Conservation (phyloP, 1,284 basidiomycete species). For the Trametes pubescens region DNA sequence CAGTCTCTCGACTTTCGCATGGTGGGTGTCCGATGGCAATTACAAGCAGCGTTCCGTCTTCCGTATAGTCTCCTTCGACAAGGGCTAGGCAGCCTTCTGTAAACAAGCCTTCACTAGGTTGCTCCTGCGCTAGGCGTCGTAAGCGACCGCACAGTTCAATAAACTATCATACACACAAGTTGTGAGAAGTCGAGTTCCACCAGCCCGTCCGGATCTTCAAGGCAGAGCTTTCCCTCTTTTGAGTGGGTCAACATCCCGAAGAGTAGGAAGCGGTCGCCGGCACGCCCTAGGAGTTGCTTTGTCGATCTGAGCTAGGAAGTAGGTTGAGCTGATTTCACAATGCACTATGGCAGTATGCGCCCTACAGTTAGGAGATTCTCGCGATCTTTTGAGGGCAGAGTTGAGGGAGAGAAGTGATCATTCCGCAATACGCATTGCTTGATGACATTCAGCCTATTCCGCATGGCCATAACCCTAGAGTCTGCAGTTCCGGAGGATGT, state of each 20-base stretch:
- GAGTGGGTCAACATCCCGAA: constrained; percentile 93
- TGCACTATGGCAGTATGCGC: constrained; percentile 2
- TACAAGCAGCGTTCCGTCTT: constrained; percentile 88
- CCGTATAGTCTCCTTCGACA: constrained; percentile 96
- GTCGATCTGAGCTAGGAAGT: constrained; percentile 86
- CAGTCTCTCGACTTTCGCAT: constrained; percentile 85
- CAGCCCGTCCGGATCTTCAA: constrained; percentile 94
- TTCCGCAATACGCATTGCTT: constrained; percentile 91
- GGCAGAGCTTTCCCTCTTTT: constrained; percentile 88
- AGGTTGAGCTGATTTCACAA: not conserved
- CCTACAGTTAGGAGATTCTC: constrained; percentile 86
- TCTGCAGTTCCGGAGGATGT: constrained; percentile 83
- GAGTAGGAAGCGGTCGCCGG: constrained; percentile 90
- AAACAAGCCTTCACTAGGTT: constrained; percentile 95
- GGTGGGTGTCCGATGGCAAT: constrained; percentile 98
- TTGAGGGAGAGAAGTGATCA: constrained; percentile 96
- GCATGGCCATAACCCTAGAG: constrained; percentile 76
- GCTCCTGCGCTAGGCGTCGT: constrained; percentile 63
- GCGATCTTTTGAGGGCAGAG: constrained; percentile 86
- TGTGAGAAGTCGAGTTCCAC: constrained; percentile 92
- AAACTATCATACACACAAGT: constrained; percentile 60
- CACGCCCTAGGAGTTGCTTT: constrained; percentile 93
- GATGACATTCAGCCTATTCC: constrained; percentile 88
- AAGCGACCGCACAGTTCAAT: not conserved
- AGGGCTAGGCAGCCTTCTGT: constrained; percentile 96